Evolutionary conservation across 2,329 filamentous ascomycete genomes (phyloP).

Genomic region (Paracamarosporium sp.): DNA sequence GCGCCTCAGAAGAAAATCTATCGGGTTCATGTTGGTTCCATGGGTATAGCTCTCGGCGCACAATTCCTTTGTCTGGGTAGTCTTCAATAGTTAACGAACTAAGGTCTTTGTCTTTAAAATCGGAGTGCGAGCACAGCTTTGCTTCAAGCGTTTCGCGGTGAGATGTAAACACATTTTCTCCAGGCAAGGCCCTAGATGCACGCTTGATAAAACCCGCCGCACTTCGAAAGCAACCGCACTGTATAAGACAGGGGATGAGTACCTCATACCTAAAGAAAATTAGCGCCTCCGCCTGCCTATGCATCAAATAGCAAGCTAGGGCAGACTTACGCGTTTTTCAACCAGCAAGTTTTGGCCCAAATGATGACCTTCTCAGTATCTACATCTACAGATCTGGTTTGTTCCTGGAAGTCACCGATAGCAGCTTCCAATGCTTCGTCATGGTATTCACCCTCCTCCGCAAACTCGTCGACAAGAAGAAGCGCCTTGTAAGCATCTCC

Average conservation of each 20-base stretch:
- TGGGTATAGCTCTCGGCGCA: conserved; percentile 69
- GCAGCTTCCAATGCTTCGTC: conserved; percentile 67
- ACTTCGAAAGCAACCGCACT: conserved; percentile 71
- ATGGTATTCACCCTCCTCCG: conserved; percentile 82
- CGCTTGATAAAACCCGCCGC: conserved; percentile 70
- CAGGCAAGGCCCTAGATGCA: conserved; percentile 63
- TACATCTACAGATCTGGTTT: not conserved
- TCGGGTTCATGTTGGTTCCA: conserved; percentile 69
- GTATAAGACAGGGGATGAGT: conserved; percentile 62
- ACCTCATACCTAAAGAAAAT: conserved; percentile 33
- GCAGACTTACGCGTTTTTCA: conserved; percentile 38
- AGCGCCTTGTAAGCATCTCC: conserved; percentile 91
- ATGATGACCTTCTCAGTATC: conserved; percentile 19
- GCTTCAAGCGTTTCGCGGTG: conserved; percentile 59
- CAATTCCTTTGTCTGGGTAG: conserved; percentile 73
- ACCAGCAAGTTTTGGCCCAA: conserved; percentile 32
- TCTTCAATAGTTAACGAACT: conserved; percentile 59
- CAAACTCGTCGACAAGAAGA: conserved; percentile 81
- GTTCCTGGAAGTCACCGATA: conserved; percentile 31
- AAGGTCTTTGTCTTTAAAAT: conserved; percentile 24
- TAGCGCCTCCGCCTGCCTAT: conserved; percentile 10
- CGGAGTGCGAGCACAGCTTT: conserved; percentile 30
- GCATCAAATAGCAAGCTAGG: not conserved
- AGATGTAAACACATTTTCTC: conserved; percentile 63
- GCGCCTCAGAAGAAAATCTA: conserved; percentile 59